Percentiles rank a stretch among this genome's conserved stretches.
phyloP scores from a whole-genome alignment of 129 eudicot species.

The Apium graveolens region DNA sequence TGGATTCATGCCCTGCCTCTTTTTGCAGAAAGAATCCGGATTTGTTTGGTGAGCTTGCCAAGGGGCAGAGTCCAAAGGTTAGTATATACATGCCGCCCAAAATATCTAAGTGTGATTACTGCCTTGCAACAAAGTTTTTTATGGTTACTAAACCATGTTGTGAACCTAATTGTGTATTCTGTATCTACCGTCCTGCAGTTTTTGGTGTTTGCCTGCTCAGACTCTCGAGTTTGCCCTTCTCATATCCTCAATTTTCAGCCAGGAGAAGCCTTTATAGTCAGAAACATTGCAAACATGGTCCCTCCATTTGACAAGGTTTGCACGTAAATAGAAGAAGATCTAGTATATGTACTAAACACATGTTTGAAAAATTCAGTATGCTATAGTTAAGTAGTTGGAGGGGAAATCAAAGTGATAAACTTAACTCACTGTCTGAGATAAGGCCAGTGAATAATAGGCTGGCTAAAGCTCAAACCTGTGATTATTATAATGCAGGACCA shows the following conservation, averaged over 20 bases:
- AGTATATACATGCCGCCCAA: not conserved
- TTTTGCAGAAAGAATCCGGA: constrained; percentile 57
- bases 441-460: not conserved
- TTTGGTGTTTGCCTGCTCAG: constrained; percentile 84
- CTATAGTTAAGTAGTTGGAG: not conserved
- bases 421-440: not conserved
- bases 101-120: not conserved
- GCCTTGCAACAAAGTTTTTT: not conserved
- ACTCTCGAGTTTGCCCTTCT: constrained; percentile 87
- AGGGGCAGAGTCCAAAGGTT: constrained; percentile 91
- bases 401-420: not conserved
- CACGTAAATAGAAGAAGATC: not conserved
- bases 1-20: not conserved
- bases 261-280: constrained; percentile 78
- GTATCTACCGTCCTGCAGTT: constrained; percentile 37
- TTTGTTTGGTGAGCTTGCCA: constrained; percentile 60
- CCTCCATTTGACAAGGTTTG: constrained; percentile 55
- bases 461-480: not conserved
- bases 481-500: not conserved
- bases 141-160: not conserved
- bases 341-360: not conserved
- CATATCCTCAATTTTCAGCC: constrained; percentile 80
- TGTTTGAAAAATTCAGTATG: not conserved
- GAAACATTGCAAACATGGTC: constrained; percentile 93
- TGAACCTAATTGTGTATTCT: not conserved